A percentile compares a stretch with the other conserved stretches of the same genome.
Conservation (phyloP, 2,329 filamentous ascomycete species). For the Chrysoporthe austroafricana region DNA sequence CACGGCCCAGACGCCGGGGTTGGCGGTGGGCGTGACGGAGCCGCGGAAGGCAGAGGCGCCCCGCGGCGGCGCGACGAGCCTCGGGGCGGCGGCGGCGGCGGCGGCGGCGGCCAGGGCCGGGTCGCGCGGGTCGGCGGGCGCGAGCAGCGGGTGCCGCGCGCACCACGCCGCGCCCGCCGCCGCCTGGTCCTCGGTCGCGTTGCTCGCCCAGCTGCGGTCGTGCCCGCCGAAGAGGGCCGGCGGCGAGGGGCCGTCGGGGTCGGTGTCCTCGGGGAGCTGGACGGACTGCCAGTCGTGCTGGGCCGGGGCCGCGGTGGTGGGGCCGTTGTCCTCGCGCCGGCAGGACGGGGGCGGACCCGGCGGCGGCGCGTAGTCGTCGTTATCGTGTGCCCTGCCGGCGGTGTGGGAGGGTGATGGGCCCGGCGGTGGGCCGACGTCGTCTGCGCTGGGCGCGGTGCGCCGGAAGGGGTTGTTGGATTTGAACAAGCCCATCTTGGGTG, state of each 20-base stretch:
- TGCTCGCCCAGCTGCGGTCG: slow-evolving; percentile 68
- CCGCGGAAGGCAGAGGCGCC: slow-evolving; percentile 44
- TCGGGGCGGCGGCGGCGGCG: slow-evolving; percentile 44
- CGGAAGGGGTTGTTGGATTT: slow-evolving; percentile 30
- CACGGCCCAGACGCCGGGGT: slow-evolving; percentile 50
- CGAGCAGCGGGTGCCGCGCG: slow-evolving; percentile 58
- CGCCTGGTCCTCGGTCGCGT: slow-evolving; percentile 68
- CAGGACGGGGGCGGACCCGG: slow-evolving; percentile 23
- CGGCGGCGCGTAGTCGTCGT: slow-evolving; percentile 23
- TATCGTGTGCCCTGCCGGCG: background rate
- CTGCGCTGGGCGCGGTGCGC: slow-evolving; percentile 25
- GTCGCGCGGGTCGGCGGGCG: slow-evolving; percentile 53
- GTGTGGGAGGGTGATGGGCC: slow-evolving; percentile 34
- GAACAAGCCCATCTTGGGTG: slow-evolving; percentile 19
- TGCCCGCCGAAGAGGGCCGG: slow-evolving; percentile 68
- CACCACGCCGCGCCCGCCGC: slow-evolving; percentile 71
- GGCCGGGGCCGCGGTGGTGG: slow-evolving; percentile 40
- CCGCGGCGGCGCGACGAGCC: slow-evolving; percentile 52
- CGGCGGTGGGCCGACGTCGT: slow-evolving; percentile 31
- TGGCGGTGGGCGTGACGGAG: slow-evolving; percentile 37
- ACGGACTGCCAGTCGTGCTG: slow-evolving; percentile 74
- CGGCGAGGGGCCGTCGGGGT: slow-evolving; percentile 71
- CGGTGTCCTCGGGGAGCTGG: slow-evolving; percentile 61
- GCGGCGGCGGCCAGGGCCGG: slow-evolving; percentile 55
- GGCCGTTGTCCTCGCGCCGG: slow-evolving; percentile 29